Percentiles rank a stretch among this genome's conserved stretches.
Conservation (phyloP, 2,329 filamentous ascomycete genomes). For the Graphiopsis chlorocephala region DNA sequence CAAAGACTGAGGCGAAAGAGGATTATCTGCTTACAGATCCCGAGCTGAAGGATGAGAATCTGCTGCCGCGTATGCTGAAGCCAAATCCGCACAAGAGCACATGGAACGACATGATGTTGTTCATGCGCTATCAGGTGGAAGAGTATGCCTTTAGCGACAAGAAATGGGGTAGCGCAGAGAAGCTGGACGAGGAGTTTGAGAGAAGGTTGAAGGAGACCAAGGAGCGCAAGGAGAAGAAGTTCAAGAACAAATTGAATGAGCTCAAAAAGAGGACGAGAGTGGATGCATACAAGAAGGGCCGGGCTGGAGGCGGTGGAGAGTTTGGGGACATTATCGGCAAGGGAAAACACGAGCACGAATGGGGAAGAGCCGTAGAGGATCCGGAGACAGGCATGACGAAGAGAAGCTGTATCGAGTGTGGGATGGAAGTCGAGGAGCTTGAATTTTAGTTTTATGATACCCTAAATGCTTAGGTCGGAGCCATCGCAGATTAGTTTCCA, state of each 20-base stretch:
- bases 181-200: constrained; percentile 84
- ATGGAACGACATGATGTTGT: constrained; percentile 99
- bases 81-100: constrained; percentile 95
- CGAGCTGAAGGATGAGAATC: constrained; percentile 81
- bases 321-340: constrained; percentile 75
- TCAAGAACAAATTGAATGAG: constrained; percentile 82
- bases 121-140: constrained; percentile 88
- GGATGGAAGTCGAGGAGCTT: constrained; percentile 66
- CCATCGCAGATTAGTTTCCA: neutral
- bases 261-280: constrained; percentile 91
- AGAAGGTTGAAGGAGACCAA: constrained; percentile 77
- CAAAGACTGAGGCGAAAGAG: constrained; percentile 93
- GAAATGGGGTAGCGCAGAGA: constrained; percentile 88
- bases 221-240: constrained; percentile 82
- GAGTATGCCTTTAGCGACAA: constrained; percentile 78
- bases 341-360: constrained; percentile 84
- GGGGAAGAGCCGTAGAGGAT: constrained; percentile 61
- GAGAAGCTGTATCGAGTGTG: constrained; percentile 69
- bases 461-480: constrained; percentile 8
- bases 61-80: constrained; percentile 81
- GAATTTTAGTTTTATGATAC: constrained; percentile 50
- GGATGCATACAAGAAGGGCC: constrained; percentile 77
- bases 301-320: constrained; percentile 50
- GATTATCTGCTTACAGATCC: constrained; percentile 95
- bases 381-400: constrained; percentile 68